Base-by-base conservation (phyloP, 306 rosid genomes). In the Dalbergia cultrata region DNA sequence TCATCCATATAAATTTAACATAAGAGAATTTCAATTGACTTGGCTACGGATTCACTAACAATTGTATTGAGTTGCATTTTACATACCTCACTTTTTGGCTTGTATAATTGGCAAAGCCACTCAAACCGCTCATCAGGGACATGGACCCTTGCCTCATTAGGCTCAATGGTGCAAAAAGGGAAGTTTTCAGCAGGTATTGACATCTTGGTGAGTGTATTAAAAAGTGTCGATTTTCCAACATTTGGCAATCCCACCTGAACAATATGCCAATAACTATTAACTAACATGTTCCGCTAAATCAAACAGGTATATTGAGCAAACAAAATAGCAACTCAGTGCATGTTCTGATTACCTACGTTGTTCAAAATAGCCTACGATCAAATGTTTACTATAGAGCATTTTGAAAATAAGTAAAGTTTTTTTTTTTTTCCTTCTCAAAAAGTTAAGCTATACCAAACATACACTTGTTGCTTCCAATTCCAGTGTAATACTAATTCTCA, bases 141-240 rank as follows among this genome's bases (percentile, higher is more conserved):
- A 79, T 96, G 75, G 37, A 93, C 99, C 63, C 99, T 87, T 8
- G 99, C 99, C 81, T 96, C 99, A 81, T 96, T 93, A 60, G 99
- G 99, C 70, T 96, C 99, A 81, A 96, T 96, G 67, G 99, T 96
- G 86, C 99, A 96, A 84, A 96, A 96, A 16, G 99, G 99, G 86
- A 96, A 96, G 85, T 96, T 96, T 87, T 96, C 99, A 3, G 99
- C 99, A 74, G 99, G 98, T 60, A 93, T 93, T 35, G 95, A 73
- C 90, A 96, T 44, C 88, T 93, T 92, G 8, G 99, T 96, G 61
- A 93, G 97, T 5, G 99, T 96, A 81, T 96, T 93, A 57, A 96
- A 96, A 69, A 96, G 97, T 0, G 99, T 96, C 78, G 99, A 96
- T 63, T 96, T 96, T 62, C 99, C 99, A 85, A 96, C 99, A 90